Evolutionary conservation across 352 stramenopile genomes (phyloP).

Genomic region (Phytopythium chamaehyphon): DNA sequence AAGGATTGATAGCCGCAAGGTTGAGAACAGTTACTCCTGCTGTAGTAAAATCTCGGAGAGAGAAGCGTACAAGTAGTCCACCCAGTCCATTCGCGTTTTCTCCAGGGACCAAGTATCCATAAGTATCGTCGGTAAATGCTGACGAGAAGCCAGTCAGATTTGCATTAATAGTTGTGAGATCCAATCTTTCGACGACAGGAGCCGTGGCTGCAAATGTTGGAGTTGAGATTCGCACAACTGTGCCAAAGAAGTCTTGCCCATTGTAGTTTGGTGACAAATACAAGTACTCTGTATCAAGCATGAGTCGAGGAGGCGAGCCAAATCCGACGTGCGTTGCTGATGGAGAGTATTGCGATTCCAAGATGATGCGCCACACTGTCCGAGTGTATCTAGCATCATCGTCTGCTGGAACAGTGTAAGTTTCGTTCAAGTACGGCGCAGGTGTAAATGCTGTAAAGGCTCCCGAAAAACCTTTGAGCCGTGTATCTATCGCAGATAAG

Average conservation of each 20-base stretch:
- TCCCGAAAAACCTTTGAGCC: slow-evolving; percentile 52
- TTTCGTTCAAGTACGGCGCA: slow-evolving; percentile 60
- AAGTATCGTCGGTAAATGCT: slow-evolving; percentile 53
- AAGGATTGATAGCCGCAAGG: slow-evolving; percentile 38
- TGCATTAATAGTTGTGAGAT: slow-evolving; percentile 37
- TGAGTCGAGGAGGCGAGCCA: slow-evolving; percentile 25
- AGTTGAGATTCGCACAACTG: slow-evolving; percentile 46
- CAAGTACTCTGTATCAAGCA: slow-evolving; percentile 53
- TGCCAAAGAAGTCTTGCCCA: slow-evolving; percentile 38
- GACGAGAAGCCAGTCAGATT: slow-evolving; percentile 48
- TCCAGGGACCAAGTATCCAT: slow-evolving; percentile 63
- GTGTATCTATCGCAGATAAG: slow-evolving; percentile 34
- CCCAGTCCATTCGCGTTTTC: slow-evolving; percentile 54
- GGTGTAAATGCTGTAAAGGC: slow-evolving; percentile 57
- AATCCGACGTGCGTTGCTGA: slow-evolving; percentile 36
- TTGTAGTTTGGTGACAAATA: slow-evolving; percentile 74
- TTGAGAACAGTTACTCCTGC: slow-evolving; percentile 46
- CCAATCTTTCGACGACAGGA: slow-evolving; percentile 53
- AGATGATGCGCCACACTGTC: slow-evolving; percentile 37
- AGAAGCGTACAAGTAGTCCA: slow-evolving; percentile 60
- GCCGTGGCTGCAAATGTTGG: slow-evolving; percentile 40
- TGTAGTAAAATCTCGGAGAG: slow-evolving; percentile 35
- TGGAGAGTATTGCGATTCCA: slow-evolving; percentile 43
- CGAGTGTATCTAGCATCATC: slow-evolving; percentile 48
- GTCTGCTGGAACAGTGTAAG: slow-evolving; percentile 35